Conservation (phyloP, 768 basidiomycete species). For the Termitomyces bulborhizus region DNA sequence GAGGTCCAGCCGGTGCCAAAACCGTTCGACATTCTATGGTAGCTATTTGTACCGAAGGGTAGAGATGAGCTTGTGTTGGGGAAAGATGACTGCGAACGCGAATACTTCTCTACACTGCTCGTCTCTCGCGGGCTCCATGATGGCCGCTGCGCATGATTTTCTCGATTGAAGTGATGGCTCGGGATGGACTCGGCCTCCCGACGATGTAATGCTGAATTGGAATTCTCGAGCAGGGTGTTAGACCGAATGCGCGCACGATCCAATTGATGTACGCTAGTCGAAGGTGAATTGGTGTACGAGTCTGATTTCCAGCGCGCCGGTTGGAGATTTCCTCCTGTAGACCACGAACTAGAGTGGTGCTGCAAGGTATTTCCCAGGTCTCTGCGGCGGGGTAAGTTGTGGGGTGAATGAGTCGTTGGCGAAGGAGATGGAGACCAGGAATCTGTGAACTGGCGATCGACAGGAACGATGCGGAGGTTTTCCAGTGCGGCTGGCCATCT, state of each 20-base stretch:
- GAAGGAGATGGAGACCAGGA: conserved; percentile 22
- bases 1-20: conserved; percentile 37
- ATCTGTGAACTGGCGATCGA: conserved; percentile 15
- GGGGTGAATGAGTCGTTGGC: conserved; percentile 16
- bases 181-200: conserved; percentile 22
- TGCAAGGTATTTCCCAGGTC: conserved; percentile 23
- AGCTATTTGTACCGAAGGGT: conserved; percentile 28
- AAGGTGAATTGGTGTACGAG: conserved; percentile 20
- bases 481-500: conserved; percentile 26
- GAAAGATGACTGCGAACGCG: conserved; percentile 24
- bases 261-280: conserved; percentile 17
- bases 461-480: conserved; percentile 21
- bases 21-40: conserved; percentile 27
- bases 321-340: conserved; percentile 28
- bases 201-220: conserved; percentile 18
- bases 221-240: conserved; percentile 30
- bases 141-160: conserved; percentile 27
- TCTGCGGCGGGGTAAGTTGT: conserved; percentile 24
- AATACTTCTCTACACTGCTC: conserved; percentile 25
- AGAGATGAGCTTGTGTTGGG: conserved; percentile 30
- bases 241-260: conserved; percentile 34
- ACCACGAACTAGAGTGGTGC: conserved; percentile 26
- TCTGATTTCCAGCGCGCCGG: conserved; percentile 34
- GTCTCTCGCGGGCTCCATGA: conserved; percentile 33
- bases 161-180: conserved; percentile 22